Percentiles rank a stretch among this genome's conserved stretches.
These are phyloP conservation scores for Dipteronia sinensis DNA, from an alignment of 345 rosid species.

Conservation along the genomic window DNA sequence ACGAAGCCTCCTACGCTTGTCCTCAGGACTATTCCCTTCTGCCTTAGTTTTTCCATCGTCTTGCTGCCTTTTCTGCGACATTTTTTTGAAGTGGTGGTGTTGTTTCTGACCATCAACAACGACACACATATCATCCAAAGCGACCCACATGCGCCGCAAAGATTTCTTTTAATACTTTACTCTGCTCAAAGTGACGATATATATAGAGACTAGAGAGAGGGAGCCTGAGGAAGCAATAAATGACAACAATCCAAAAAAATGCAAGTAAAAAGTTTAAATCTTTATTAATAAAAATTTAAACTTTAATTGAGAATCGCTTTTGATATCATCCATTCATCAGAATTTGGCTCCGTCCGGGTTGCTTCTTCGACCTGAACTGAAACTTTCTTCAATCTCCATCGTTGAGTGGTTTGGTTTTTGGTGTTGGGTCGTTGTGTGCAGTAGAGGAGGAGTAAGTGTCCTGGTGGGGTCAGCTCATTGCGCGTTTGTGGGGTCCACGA, in stretches of 20 bases:
- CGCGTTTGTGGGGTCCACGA: constrained; percentile 27
- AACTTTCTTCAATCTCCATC: not conserved
- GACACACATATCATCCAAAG: constrained; percentile 19
- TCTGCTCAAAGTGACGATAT: not conserved
- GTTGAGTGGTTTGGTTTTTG: not conserved
- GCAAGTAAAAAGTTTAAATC: not conserved
- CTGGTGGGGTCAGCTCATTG: constrained; percentile 27
- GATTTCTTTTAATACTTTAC: not conserved
- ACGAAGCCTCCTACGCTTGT: constrained; percentile 67
- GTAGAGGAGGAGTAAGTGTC: not conserved
- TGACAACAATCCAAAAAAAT: constrained; percentile 31
- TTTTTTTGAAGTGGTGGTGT: constrained; percentile 28
- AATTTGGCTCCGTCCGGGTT: constrained; percentile 37
- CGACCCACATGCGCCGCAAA: constrained; percentile 38
- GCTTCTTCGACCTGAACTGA: constrained; percentile 27
- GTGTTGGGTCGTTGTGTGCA: not conserved
- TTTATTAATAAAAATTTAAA: not conserved
- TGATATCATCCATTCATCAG: constrained; percentile 22
- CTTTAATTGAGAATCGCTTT: not conserved
- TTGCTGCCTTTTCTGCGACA: constrained; percentile 90
- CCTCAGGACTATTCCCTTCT: constrained; percentile 54
- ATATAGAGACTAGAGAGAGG: not conserved
- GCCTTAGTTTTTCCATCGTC: constrained; percentile 64
- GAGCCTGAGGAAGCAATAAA: not conserved
- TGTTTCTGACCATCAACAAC: constrained; percentile 14